A percentile compares a stretch with the other conserved stretches of the same genome.
Evolutionary conservation across 1,284 basidiomycete genomes (phyloP).

Genomic region (Naganishia sp.): DNA sequence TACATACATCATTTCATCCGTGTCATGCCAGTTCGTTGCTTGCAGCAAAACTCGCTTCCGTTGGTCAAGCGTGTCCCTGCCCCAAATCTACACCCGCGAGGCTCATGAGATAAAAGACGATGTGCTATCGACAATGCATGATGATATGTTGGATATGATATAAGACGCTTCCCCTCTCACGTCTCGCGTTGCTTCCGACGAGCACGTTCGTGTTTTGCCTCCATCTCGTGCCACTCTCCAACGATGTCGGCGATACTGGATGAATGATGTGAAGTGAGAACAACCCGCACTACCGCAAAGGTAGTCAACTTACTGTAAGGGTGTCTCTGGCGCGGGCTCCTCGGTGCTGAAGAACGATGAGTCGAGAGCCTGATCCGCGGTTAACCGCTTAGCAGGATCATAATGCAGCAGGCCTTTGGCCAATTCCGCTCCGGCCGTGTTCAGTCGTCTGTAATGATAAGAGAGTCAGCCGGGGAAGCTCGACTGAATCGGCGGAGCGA

Average conservation of each 20-base stretch:
- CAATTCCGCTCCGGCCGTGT: constrained; percentile 74
- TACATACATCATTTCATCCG: no score
- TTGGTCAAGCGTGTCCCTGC: no score
- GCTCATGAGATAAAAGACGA: no score
- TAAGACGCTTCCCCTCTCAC: background rate
- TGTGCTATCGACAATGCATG: background rate
- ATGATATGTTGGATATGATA: background rate
- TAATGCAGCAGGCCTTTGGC: constrained; percentile 80
- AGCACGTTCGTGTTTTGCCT: constrained; percentile 46
- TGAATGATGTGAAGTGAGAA: background rate
- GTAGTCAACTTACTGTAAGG: constrained; percentile 68
- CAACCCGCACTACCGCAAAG: background rate
- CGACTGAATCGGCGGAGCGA: background rate
- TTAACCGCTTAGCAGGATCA: constrained; percentile 75
- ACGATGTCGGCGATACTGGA: constrained; percentile 38
- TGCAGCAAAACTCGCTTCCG: no score
- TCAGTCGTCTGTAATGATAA: constrained; percentile 16
- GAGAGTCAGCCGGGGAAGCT: background rate
- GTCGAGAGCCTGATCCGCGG: constrained; percentile 76
- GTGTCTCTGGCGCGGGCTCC: constrained; percentile 70
- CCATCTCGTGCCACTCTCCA: constrained; percentile 54
- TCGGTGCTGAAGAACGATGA: constrained; percentile 81
- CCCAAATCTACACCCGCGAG: no score
- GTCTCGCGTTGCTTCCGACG: constrained; percentile 39
- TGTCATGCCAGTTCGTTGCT: no score